Conservation (phyloP, 2,329 filamentous ascomycete genomes). For the Aspergillus ustus region DNA sequence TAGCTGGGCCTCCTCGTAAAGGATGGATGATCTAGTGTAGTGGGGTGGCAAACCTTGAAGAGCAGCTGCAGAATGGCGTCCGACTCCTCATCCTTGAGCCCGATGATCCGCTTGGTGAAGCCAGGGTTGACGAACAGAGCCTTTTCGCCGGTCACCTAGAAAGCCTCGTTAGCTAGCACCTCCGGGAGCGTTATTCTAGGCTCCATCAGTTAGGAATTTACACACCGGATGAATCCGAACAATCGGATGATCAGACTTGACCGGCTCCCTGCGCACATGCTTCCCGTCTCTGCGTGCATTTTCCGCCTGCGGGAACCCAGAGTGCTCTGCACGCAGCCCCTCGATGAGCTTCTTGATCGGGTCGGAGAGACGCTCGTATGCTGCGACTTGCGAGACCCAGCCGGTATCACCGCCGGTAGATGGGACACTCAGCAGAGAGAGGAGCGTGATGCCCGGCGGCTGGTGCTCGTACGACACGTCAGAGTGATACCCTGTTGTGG, state of each 20-base stretch:
- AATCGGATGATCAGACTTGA: conserved; percentile 37
- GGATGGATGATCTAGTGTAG: neutral
- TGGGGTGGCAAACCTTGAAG: neutral
- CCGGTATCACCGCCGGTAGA: conserved; percentile 37
- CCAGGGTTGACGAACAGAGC: conserved; percentile 40
- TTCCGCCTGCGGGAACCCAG: conserved; percentile 33
- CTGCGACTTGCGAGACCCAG: conserved; percentile 33
- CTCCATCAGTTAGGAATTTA: no score
- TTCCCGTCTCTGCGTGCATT: conserved; percentile 21
- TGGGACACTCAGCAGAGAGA: conserved; percentile 31
- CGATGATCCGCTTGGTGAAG: conserved; percentile 31
- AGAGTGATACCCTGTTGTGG: conserved; percentile 28
- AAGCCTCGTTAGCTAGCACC: neutral
- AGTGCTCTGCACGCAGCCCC: conserved; percentile 35
- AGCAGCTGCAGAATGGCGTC: conserved; percentile 16
- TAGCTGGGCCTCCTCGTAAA: neutral
- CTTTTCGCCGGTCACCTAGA: conserved; percentile 34
- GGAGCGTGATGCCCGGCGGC: conserved; percentile 34
- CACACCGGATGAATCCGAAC: conserved; percentile 37
- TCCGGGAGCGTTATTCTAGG: neutral
- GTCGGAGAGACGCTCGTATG: conserved; percentile 35
- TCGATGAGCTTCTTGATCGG: conserved; percentile 30
- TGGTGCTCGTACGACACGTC: conserved; percentile 36
- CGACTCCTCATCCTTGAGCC: conserved; percentile 14
- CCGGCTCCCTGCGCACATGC: conserved; percentile 36